Evolutionary conservation across 768 basidiomycete genomes (phyloP).

Genomic region (Melanogaster broomeanus): DNA sequence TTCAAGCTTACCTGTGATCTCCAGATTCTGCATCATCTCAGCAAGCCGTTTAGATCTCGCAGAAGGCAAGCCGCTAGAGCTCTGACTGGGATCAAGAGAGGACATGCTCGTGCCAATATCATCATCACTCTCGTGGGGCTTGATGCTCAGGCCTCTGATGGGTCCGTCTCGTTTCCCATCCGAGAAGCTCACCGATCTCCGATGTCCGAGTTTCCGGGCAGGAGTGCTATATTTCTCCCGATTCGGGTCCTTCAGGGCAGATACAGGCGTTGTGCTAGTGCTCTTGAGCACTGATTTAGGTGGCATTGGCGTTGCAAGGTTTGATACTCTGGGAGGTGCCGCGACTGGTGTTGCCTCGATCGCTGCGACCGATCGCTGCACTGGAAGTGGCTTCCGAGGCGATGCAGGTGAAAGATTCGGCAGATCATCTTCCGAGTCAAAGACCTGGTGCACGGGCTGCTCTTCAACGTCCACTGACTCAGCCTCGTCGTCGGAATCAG

Average conservation of each 20-base stretch:
- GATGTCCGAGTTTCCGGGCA: slow-evolving; percentile 48
- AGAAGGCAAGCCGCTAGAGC: slow-evolving; percentile 48
- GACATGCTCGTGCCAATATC: slow-evolving; percentile 26
- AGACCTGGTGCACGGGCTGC: slow-evolving; percentile 6
- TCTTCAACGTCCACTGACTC: slow-evolving; percentile 7
- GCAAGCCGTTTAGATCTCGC: slow-evolving; percentile 79
- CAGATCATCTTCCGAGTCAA: slow-evolving; percentile 42
- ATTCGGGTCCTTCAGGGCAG: slow-evolving; percentile 56
- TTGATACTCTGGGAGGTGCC: slow-evolving; percentile 10
- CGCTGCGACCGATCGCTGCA: not conserved
- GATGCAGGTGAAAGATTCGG: slow-evolving; percentile 15
- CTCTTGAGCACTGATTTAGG: slow-evolving; percentile 45
- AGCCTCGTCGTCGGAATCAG: slow-evolving; percentile 29
- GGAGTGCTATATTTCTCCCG: slow-evolving; percentile 57
- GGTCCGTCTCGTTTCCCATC: slow-evolving; percentile 91
- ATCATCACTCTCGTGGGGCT: slow-evolving; percentile 40
- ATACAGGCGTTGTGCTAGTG: slow-evolving; percentile 51
- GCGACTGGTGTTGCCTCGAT: slow-evolving; percentile 23
- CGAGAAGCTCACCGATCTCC: slow-evolving; percentile 95
- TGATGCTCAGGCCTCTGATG: slow-evolving; percentile 60
- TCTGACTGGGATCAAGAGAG: slow-evolving; percentile 18
- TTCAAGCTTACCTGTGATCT: slow-evolving; percentile 57
- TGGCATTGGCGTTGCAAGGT: slow-evolving; percentile 30
- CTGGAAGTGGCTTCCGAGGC: not conserved
- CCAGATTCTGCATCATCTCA: slow-evolving; percentile 75